These are phyloP conservation scores for Dactylellina parvicollis DNA, from an alignment of 2,329 filamentous ascomycete genomes.

Conservation along the genomic window DNA sequence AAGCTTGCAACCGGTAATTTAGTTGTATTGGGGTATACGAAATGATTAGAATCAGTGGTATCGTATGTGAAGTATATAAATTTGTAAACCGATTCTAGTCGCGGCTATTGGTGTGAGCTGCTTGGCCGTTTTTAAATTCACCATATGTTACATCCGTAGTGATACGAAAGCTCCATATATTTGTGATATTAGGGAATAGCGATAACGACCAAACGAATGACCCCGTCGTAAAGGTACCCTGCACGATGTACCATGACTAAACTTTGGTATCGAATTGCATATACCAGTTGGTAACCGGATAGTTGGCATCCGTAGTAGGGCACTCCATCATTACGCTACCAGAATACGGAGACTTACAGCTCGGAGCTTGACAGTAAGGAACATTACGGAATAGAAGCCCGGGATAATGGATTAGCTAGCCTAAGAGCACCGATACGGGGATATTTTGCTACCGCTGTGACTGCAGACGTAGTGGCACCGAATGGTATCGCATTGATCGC, in stretches of 20 bases:
- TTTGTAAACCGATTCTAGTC: background rate
- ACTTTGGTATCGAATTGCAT: background rate
- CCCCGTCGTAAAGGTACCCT: background rate
- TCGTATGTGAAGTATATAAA: background rate
- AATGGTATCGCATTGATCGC: background rate
- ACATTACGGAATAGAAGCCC: background rate
- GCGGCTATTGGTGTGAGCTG: background rate
- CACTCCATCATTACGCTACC: background rate
- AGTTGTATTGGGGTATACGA: background rate
- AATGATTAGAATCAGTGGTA: background rate
- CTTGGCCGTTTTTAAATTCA: slow-evolving; percentile 1
- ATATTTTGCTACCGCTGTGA: background rate
- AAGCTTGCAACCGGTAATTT: background rate
- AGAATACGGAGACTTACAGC: background rate
- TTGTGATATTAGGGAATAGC: background rate
- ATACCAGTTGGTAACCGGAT: slow-evolving; percentile 3
- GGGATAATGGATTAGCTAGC: background rate
- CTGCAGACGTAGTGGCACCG: background rate
- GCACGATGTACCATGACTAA: background rate
- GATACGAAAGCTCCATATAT: slow-evolving; percentile 3
- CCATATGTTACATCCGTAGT: background rate
- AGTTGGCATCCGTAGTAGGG: background rate
- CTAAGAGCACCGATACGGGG: background rate
- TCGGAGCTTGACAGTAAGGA: background rate
- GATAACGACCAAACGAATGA: slow-evolving; percentile 3